Evolutionary conservation across 306 rosid genomes (phyloP).

Genomic region (Medicago truncatula): DNA sequence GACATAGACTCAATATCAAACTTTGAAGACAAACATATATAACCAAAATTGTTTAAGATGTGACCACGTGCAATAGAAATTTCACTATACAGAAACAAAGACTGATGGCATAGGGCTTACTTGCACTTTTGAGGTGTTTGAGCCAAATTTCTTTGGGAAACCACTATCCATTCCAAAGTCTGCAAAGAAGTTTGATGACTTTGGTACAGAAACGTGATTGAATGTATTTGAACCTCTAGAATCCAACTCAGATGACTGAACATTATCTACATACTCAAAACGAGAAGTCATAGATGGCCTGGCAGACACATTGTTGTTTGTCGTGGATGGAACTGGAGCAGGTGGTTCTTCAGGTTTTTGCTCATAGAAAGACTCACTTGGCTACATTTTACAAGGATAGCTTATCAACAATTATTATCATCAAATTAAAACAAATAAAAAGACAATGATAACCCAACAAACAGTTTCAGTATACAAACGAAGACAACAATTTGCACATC

Average conservation of each 20-base stretch:
- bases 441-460: slow-evolving; percentile 16
- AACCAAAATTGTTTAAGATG: not conserved
- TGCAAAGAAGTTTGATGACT: slow-evolving; percentile 88
- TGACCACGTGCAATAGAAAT: slow-evolving; percentile 18
- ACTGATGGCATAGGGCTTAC: slow-evolving; percentile 53
- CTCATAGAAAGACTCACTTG: slow-evolving; percentile 83
- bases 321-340: slow-evolving; percentile 61
- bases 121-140: slow-evolving; percentile 75
- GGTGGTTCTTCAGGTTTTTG: slow-evolving; percentile 92
- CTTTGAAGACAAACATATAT: not conserved
- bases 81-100: not conserved
- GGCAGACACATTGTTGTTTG: slow-evolving; percentile 53
- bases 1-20: not conserved
- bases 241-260: slow-evolving; percentile 69
- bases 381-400: slow-evolving; percentile 58
- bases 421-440: slow-evolving; percentile 22
- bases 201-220: slow-evolving; percentile 80
- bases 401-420: slow-evolving; percentile 27
- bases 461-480: slow-evolving; percentile 25
- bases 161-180: slow-evolving; percentile 96
- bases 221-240: slow-evolving; percentile 59
- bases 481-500: slow-evolving; percentile 47
- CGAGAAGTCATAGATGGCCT: slow-evolving; percentile 70
- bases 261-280: slow-evolving; percentile 89
- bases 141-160: slow-evolving; percentile 67